Conservation (phyloP, 1,139 yeast genomes). For the Kurtzmaniella natalensis region DNA sequence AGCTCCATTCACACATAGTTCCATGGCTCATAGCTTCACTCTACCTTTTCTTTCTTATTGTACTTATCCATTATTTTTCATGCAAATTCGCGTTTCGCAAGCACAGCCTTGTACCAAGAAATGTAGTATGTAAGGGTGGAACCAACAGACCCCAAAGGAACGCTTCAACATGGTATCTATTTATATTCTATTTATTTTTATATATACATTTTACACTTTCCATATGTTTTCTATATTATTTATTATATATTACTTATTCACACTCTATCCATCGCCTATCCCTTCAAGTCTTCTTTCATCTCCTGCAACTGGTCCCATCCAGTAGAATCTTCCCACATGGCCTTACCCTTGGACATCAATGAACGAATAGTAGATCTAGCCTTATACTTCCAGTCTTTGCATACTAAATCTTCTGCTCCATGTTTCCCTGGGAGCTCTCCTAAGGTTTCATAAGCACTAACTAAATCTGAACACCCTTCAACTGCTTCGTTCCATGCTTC, state of each 20-base stretch:
- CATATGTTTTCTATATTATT: constrained; percentile 1
- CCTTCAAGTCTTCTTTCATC: constrained; percentile 42
- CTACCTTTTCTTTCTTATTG: too few relatives aligned
- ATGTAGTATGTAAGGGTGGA: too few relatives aligned
- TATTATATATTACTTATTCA: constrained; percentile 1
- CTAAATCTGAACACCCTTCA: constrained; percentile 72
- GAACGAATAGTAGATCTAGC: constrained; percentile 69
- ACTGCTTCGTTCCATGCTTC: constrained; percentile 74
- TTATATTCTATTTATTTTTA: not conserved
- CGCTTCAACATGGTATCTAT: too few relatives aligned
- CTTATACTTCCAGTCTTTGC: constrained; percentile 89
- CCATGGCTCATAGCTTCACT: too few relatives aligned
- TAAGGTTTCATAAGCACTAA: constrained; percentile 81
- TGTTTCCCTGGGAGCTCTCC: constrained; percentile 86
- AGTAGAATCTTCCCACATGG: constrained; percentile 73
- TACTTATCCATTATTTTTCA: too few relatives aligned
- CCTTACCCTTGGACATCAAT: constrained; percentile 74
- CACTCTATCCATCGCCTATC: constrained; percentile 4
- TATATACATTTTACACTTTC: not conserved
- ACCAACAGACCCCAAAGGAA: too few relatives aligned
- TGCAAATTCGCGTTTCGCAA: too few relatives aligned
- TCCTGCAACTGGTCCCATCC: constrained; percentile 68
- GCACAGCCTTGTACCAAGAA: too few relatives aligned
- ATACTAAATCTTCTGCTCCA: constrained; percentile 79
- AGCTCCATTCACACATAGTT: too few relatives aligned